These are phyloP conservation scores for Crassisporium funariophilum DNA, from an alignment of 768 basidiomycete genomes.

Conservation along the genomic window DNA sequence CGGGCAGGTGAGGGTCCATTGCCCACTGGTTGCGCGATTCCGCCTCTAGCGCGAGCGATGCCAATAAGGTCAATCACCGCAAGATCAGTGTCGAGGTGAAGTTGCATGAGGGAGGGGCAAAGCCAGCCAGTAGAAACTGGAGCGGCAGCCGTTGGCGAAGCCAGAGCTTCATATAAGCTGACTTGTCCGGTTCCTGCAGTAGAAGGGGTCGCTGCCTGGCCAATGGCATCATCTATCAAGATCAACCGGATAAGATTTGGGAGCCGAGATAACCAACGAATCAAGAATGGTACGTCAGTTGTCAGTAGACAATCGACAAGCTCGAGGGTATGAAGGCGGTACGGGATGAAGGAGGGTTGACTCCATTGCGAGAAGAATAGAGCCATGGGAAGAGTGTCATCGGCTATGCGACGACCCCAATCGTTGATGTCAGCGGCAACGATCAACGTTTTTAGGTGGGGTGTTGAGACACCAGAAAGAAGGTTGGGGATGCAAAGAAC, in stretches of 20 bases:
- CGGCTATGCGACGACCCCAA: background rate
- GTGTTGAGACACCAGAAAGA: no score
- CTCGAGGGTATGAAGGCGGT: conserved; percentile 29
- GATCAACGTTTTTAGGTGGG: no score
- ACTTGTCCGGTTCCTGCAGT: conserved; percentile 9
- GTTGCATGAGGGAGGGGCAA: conserved; percentile 26
- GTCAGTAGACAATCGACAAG: conserved; percentile 21
- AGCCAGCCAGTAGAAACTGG: conserved; percentile 20
- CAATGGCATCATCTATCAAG: conserved; percentile 20
- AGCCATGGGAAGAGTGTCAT: conserved; percentile 2
- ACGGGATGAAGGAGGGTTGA: conserved; percentile 21
- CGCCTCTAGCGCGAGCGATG: conserved; percentile 24
- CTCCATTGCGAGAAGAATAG: conserved; percentile 32
- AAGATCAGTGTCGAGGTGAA: conserved; percentile 21
- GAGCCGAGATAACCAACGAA: conserved; percentile 31
- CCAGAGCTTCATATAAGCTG: conserved; percentile 23
- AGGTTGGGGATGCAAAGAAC: no score
- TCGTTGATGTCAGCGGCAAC: background rate
- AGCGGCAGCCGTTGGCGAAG: conserved; percentile 15
- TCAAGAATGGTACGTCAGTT: conserved; percentile 27
- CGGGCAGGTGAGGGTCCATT: conserved; percentile 8
- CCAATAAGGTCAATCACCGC: conserved; percentile 18
- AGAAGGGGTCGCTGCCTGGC: conserved; percentile 4
- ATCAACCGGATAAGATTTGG: conserved; percentile 29
- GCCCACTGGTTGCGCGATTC: background rate